These are phyloP conservation scores for Bipolaris gigantea DNA, from an alignment of 2,329 filamentous ascomycete species.

Conservation along the genomic window DNA sequence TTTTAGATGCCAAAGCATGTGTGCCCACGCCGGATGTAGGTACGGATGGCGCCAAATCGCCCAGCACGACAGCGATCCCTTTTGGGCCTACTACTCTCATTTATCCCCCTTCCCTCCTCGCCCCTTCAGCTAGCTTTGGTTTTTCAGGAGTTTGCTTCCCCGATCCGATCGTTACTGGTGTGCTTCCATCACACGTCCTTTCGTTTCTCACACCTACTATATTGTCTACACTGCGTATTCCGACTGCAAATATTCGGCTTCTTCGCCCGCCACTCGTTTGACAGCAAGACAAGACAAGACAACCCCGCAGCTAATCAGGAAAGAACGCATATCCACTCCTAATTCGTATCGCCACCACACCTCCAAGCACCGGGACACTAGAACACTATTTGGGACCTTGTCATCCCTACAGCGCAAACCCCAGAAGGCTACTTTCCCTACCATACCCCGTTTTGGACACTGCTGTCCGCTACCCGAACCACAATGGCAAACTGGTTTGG, in stretches of 20 bases:
- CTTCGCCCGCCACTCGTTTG: constrained; percentile 18
- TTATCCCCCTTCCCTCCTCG: constrained; percentile 27
- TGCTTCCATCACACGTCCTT: constrained; percentile 40
- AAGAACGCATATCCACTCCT: constrained; percentile 1
- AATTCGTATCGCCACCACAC: background rate
- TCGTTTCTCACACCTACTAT: constrained; percentile 26
- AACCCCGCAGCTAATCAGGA: constrained; percentile 6
- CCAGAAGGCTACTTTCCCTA: background rate
- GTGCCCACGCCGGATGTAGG: no score
- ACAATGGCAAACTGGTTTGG: constrained; percentile 38
- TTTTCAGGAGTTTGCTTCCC: constrained; percentile 23
- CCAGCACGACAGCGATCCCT: constrained; percentile 23
- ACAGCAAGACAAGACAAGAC: background rate
- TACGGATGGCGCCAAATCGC: constrained; percentile 20
- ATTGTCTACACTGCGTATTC: constrained; percentile 10
- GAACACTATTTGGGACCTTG: background rate
- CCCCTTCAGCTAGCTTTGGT: constrained; percentile 20
- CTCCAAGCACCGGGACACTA: background rate
- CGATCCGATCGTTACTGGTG: constrained; percentile 33
- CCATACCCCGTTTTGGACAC: background rate
- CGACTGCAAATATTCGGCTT: constrained; percentile 19
- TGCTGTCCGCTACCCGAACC: background rate
- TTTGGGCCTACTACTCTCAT: constrained; percentile 27
- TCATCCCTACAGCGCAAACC: background rate
- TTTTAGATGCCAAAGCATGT: constrained; percentile 38